Evolutionary conservation across 2,329 filamentous ascomycete species (phyloP), one percentile per base, ranked within the genome.

Genomic region (Calonectria henricotiae): DNA sequence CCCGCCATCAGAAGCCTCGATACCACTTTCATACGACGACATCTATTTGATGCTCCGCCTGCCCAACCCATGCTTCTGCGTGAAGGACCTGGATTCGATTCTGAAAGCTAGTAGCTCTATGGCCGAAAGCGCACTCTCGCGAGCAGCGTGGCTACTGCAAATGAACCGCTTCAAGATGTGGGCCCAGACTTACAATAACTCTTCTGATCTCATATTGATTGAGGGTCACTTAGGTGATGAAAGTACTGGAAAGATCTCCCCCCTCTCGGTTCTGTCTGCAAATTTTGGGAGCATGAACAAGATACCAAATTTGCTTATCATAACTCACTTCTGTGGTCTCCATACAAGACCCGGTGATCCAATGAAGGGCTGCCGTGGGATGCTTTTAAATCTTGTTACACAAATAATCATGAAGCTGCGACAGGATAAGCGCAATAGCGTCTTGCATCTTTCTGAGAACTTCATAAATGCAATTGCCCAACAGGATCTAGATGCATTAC

Each of bases 191-290:
- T 47, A 37, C 9, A 64, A 58, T 23, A 58, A 20, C 12, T 49
- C 49, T 11, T 64, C 66, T 3, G 60, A 68, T 15, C 30, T 68
- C 15, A 20, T 68, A 6, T 41, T 68, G 4, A 32, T 68, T 9
- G 66, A 68, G 5, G 66, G 66, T 12, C 60, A 64, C 12, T 32
- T 68, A 17, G 60, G 39, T 3, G 41, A 64, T n/a, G n/a, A 30
- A 6, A 39, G 66, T 12, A 11, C 41, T 5, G 60, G 66, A 4
- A 68, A 68, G 23, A 58, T 68, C 30, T 68, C 66, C n/a, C 60
- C 66, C 13, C 49, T 68, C 25, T 68, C 66, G 12, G 66, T 68
- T 5, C 20, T 68, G 0, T 58, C 66, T 27, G 66, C 60, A 68
- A 23, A 15, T 60, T 64, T 43, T 15, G 32, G 61, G n/a, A 60